Evolutionary conservation across 495 filamentous ascomycete genomes (phyloP), one percentile per base, ranked within the genome.

Genomic region (Aspergillus panamensis): DNA sequence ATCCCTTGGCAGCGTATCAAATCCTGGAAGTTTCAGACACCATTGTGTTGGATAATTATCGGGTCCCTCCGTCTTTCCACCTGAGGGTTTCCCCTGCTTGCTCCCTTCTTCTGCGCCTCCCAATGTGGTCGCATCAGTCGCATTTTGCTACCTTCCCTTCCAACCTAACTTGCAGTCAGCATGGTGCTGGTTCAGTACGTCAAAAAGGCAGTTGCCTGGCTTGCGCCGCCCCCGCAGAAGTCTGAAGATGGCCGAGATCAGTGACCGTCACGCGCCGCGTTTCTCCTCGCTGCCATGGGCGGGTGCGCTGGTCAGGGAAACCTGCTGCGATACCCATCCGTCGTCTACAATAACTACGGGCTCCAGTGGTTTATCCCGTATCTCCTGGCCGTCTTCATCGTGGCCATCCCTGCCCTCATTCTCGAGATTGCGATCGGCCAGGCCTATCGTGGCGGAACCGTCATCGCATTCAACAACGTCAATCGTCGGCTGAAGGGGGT

Each of bases 341-440:
- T 66, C 10, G 63, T 66, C 17, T 68, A 68, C 51, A 68, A 63
- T 17, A 66, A 68, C 54, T 62, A 66, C 31, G 63, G 62, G 8
- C 47, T 62, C 16, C 66, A 68, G 45, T 68, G 70, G 70, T 70
- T 72, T 51, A 69, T 72, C 31, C 69, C 69, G 1, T 73, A 72
- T 39, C 57, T 70, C 12, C 17, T 67, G 10, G 66, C 65, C 2
- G 50, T 70, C 8, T 72, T 81, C 50, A 51, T 69, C 37, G 69
- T 78, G 56, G 77, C 77, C 29, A 71, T 80, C 39, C 74, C 75
- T 9, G 75, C 75, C 37, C 69, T 81, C 37, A 69, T 79, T 51
- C 76, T 70, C 57, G 73, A 76, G 45, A 69, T 76, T 43, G 51
- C 69, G 4, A 70, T 74, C 55, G 74, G 73, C 9, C 68, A 74